Evolutionary conservation across 805 yeast genomes (phyloP).

Genomic region (Metschnikowia hibisci): DNA sequence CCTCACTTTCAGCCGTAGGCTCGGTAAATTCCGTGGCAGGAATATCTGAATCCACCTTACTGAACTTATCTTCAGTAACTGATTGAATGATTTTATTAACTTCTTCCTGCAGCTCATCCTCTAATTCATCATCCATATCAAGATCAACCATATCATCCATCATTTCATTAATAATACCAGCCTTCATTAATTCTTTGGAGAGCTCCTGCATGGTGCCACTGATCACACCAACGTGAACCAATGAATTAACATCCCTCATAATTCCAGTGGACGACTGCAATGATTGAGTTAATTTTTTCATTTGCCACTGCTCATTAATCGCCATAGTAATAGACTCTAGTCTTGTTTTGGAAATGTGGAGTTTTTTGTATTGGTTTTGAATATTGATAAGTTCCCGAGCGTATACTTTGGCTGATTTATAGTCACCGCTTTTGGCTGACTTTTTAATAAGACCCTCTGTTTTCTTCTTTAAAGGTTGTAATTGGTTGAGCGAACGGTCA

Average conservation of each 20-base stretch:
- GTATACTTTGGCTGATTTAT: conserved; percentile 68
- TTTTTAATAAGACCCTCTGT: conserved; percentile 73
- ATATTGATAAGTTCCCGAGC: conserved; percentile 78
- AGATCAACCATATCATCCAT: conserved; percentile 82
- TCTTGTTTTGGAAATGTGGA: conserved; percentile 79
- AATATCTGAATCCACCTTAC: conserved; percentile 32
- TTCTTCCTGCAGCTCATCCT: conserved; percentile 61
- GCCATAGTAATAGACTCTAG: conserved; percentile 84
- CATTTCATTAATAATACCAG: conserved; percentile 91
- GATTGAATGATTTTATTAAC: conserved; percentile 55
- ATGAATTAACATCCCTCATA: conserved; percentile 82
- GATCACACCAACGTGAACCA: conserved; percentile 76
- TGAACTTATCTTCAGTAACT: conserved; percentile 38
- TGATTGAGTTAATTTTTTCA: conserved; percentile 77
- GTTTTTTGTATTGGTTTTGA: conserved; percentile 67
- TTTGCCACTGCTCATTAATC: conserved; percentile 84
- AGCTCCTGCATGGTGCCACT: conserved; percentile 80
- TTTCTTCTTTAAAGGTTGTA: conserved; percentile 61
- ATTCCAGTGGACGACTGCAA: conserved; percentile 73
- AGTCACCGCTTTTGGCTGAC: conserved; percentile 73
- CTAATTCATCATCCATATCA: conserved; percentile 58
- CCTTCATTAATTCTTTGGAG: conserved; percentile 79
- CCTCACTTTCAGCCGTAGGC: conserved; percentile 33
- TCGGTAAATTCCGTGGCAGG: conserved; percentile 26
- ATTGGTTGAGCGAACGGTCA: conserved; percentile 67